These are phyloP conservation scores for Daldinia grandis DNA, from an alignment of 495 filamentous ascomycete genomes.

Conservation along the genomic window DNA sequence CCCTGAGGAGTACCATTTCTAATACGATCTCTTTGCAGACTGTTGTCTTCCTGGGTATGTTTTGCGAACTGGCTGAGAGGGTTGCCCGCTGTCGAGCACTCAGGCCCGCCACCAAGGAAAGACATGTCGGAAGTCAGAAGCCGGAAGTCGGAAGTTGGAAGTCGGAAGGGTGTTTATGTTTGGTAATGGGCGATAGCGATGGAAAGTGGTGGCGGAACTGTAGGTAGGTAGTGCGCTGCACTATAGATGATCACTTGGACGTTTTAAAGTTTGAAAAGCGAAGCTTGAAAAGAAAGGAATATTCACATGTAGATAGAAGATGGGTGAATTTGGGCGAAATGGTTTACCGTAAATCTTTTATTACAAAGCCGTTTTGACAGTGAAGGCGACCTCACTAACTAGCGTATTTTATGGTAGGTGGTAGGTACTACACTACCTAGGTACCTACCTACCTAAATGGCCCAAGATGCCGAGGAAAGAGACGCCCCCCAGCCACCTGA, in stretches of 20 bases:
- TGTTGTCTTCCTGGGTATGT: constrained; percentile 93
- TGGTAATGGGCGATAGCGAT: neutral
- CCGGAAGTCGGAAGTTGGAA: no score
- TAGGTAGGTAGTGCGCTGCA: neutral
- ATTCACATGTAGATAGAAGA: neutral
- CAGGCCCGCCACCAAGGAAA: constrained; percentile 85
- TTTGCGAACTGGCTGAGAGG: constrained; percentile 97
- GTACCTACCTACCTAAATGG: constrained; percentile 10
- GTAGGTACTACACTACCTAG: neutral
- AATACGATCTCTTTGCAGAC: constrained; percentile 87
- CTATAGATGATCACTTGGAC: neutral
- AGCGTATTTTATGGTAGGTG: no score
- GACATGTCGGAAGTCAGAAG: constrained; percentile 68
- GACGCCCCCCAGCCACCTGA: constrained; percentile 1
- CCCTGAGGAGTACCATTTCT: constrained; percentile 70
- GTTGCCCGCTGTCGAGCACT: constrained; percentile 96
- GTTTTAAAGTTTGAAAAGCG: neutral
- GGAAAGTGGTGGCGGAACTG: neutral
- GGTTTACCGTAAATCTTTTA: neutral
- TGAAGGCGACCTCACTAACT: neutral
- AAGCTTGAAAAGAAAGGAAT: neutral
- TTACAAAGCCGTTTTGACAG: neutral
- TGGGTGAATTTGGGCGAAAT: neutral
- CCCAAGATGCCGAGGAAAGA: constrained; percentile 39
- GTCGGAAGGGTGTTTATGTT: neutral